These are phyloP conservation scores for Sanghuangporus sanghuang DNA, from an alignment of 1,284 basidiomycete genomes.

Conservation along the genomic window DNA sequence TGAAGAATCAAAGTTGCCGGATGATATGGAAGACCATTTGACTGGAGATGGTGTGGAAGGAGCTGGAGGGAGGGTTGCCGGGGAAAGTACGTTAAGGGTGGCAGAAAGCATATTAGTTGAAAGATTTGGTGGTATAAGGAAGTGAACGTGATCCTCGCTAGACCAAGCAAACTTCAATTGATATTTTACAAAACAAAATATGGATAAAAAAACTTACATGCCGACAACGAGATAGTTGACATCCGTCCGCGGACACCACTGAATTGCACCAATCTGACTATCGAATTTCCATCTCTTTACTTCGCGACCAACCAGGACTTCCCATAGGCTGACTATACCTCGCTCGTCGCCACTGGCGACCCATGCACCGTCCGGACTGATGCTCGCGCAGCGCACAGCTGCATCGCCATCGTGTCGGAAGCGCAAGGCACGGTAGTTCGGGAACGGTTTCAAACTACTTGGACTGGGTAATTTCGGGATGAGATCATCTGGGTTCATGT, in stretches of 20 bases:
- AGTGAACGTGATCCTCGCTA: conserved; percentile 77
- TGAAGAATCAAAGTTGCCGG: conserved; percentile 34
- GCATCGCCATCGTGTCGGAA: conserved; percentile 65
- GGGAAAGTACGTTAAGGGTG: conserved; percentile 64
- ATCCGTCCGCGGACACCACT: conserved; percentile 92
- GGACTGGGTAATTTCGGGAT: conserved; percentile 97
- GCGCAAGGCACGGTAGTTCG: conserved; percentile 74
- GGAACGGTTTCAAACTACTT: conserved; percentile 91
- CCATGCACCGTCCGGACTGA: conserved; percentile 91
- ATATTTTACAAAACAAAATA: background rate
- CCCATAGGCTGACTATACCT: conserved; percentile 89
- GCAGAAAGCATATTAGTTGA: conserved; percentile 51
- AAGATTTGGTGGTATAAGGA: conserved; percentile 79
- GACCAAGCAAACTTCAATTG: conserved; percentile 16
- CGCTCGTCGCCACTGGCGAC: conserved; percentile 89
- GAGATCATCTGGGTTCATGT: conserved; percentile 86
- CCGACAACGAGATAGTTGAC: conserved; percentile 79
- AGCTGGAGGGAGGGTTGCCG: conserved; percentile 55
- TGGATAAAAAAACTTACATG: conserved; percentile 49
- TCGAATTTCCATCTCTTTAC: conserved; percentile 86
- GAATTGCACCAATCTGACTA: conserved; percentile 77
- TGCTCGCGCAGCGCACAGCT: conserved; percentile 71
- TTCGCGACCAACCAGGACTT: conserved; percentile 88
- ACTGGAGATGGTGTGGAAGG: conserved; percentile 56
- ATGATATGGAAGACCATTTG: conserved; percentile 56